Evolutionary conservation across 2,329 filamentous ascomycete genomes (phyloP).

Genomic region (Apiospora kogelbergensis): DNA sequence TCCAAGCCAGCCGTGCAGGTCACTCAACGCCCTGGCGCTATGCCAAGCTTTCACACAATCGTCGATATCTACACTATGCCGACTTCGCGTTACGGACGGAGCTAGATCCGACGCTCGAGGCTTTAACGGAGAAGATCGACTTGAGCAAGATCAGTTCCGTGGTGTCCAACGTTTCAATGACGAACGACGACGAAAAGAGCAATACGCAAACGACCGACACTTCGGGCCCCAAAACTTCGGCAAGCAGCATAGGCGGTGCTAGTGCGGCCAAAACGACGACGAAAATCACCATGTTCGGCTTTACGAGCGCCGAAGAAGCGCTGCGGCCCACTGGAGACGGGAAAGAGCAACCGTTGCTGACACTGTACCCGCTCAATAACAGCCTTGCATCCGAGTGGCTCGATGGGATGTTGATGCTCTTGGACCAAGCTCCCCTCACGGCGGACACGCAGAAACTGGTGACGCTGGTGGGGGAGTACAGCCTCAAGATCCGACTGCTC

Average conservation of each 20-base stretch:
- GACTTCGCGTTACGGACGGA: slow-evolving; percentile 71
- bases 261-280: slow-evolving; percentile 56
- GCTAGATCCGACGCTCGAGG: slow-evolving; percentile 69
- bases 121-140: slow-evolving; percentile 79
- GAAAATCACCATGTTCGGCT: slow-evolving; percentile 90
- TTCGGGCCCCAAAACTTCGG: slow-evolving; percentile 23
- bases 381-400: slow-evolving; percentile 93
- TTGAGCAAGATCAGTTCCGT: slow-evolving; percentile 87
- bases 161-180: slow-evolving; percentile 82
- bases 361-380: slow-evolving; percentile 78
- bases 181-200: slow-evolving; percentile 40
- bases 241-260: background rate
- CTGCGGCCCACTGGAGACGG: slow-evolving; percentile 32
- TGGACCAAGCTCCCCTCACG: slow-evolving; percentile 96
- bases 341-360: slow-evolving; percentile 76
- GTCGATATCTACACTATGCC: slow-evolving; percentile 85
- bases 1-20: slow-evolving; percentile 38
- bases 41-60: slow-evolving; percentile 85
- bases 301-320: slow-evolving; percentile 44
- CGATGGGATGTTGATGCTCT: slow-evolving; percentile 89
- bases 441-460: slow-evolving; percentile 91
- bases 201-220: slow-evolving; percentile 44
- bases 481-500: slow-evolving; percentile 85
- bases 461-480: slow-evolving; percentile 82
- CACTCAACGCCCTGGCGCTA: slow-evolving; percentile 71